Conservation (phyloP, 768 basidiomycete genomes). For the Sporobolomyces pararoseus region DNA sequence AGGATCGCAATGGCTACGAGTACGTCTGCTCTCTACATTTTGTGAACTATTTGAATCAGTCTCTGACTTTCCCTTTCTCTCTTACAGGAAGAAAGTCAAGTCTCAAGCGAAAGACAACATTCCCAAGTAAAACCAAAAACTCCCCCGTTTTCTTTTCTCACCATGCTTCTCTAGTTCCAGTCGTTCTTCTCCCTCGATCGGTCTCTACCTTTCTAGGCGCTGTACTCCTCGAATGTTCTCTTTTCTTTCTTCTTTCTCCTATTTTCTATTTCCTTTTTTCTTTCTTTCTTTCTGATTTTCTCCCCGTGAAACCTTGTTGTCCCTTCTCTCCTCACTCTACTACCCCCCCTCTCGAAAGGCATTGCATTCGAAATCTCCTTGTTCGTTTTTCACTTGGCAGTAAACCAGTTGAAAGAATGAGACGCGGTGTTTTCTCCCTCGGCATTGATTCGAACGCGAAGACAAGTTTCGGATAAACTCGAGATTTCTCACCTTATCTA, state of each 20-base stretch:
- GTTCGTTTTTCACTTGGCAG: not conserved
- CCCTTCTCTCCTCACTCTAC: not conserved
- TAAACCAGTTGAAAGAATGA: not conserved
- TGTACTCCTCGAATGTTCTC: not conserved
- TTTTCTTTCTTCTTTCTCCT: not conserved
- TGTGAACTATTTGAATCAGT: too few relatives aligned
- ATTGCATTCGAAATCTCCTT: not conserved
- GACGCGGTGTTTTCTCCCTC: too few relatives aligned
- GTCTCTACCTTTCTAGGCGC: not conserved
- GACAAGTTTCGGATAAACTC: not conserved
- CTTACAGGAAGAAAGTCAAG: constrained; percentile 66
- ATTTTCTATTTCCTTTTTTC: not conserved
- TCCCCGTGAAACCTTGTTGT: constrained; percentile 3
- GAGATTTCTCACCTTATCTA: not conserved
- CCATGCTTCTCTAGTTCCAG: not conserved
- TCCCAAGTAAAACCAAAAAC: constrained; percentile 59
- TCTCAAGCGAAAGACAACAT: constrained; percentile 84
- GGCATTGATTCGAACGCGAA: too few relatives aligned
- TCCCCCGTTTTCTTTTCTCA: not conserved
- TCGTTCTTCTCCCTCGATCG: not conserved
- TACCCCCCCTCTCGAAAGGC: not conserved
- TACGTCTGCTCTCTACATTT: constrained; percentile 53
- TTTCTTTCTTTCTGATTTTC: not conserved
- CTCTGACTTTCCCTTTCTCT: not conserved
- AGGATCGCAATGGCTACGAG: constrained; percentile 91